Conservation (phyloP, 495 filamentous ascomycete species). For the Neurospora sublineolata region DNA sequence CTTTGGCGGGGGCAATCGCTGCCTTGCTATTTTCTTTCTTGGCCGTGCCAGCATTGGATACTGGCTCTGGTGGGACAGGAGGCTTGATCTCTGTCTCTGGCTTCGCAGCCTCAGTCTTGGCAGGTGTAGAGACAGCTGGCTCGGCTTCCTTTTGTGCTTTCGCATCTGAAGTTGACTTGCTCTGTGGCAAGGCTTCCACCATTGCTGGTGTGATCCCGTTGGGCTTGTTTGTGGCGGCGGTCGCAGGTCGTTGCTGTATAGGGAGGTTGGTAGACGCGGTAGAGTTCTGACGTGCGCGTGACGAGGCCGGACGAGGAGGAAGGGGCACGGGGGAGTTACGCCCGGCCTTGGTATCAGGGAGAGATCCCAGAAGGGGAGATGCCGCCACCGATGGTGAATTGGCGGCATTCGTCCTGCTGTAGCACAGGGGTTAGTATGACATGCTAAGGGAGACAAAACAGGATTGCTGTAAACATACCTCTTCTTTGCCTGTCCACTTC, state of each 20-base stretch:
- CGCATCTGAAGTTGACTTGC: slow-evolving; percentile 21
- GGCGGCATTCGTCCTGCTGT: slow-evolving; percentile 23
- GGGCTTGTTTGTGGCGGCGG: slow-evolving; percentile 45
- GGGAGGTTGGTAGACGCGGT: slow-evolving; percentile 42
- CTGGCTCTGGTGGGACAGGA: slow-evolving; percentile 11
- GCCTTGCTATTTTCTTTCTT: slow-evolving; percentile 24
- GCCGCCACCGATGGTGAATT: slow-evolving; percentile 61
- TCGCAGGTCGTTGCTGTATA: slow-evolving; percentile 45
- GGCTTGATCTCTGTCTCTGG: slow-evolving; percentile 10
- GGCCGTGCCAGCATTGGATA: slow-evolving; percentile 4
- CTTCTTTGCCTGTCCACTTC: slow-evolving; percentile 54
- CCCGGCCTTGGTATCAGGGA: slow-evolving; percentile 35
- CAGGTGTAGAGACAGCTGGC: slow-evolving; percentile 1
- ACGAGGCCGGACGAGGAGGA: slow-evolving; percentile 45
- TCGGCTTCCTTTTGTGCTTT: slow-evolving; percentile 25
- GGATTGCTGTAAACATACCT: slow-evolving; percentile 39
- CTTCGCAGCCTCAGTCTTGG: slow-evolving; percentile 8
- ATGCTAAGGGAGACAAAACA: background rate
- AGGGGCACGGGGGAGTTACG: slow-evolving; percentile 33
- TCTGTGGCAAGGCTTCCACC: slow-evolving; percentile 13
- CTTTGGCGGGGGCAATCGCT: background rate
- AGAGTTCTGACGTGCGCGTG: slow-evolving; percentile 58
- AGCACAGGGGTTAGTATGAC: background rate
- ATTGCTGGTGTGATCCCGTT: slow-evolving; percentile 15
- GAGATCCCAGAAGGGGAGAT: slow-evolving; percentile 56